Base-by-base conservation (phyloP, 2,329 filamentous ascomycete genomes). In the Aspergillus unguis region DNA sequence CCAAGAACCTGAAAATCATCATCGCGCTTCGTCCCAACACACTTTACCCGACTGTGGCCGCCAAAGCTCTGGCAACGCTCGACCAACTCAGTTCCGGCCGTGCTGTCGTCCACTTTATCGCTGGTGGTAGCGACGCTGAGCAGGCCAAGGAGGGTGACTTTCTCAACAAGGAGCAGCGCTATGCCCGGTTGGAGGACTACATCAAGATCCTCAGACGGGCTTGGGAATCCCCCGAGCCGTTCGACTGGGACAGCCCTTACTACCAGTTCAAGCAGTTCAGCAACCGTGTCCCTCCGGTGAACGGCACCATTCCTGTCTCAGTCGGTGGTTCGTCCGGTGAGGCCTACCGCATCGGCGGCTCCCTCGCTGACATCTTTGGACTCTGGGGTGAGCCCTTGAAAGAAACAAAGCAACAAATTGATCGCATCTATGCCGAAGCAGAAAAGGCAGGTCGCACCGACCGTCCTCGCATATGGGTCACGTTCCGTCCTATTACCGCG, bases 341-440 rank as follows among this genome's bases (percentile, higher is more conserved):
- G 4, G 82, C 82, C 0, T 85, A 85, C 65, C 78, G 81, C 25
- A 73, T 84, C 36, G 82, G 82, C 26, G 82, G 82, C 28, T 70
- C 76, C 0, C 72, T 84, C 2, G 82, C 77, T 28, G 82, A 85
- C 56, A 85, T 85, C 59, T 85, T 85, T 56, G 82, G 82, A 0
- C 76, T 85, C 3, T 85, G 82, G 82, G 82, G 82, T 8, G 82
- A 85, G 61, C 82, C 82, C 1, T 70, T 85, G 2, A 83, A 84
- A 67, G 82, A 85, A 62, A 85, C 82, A 0, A 81, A 81, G 66
- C 74, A 85, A 60, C 82, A 85, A 64, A 83, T 85, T 58, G 80
- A 83, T 56, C 75, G 77, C 23, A 80, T 85, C 62, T 83, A 83
- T 56, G 79, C 76, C 3, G 82, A 80, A 59, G 78, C 82, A 0